Evolutionary conservation across 352 stramenopile species (phyloP).

Genomic region (Pythium monospermum): DNA sequence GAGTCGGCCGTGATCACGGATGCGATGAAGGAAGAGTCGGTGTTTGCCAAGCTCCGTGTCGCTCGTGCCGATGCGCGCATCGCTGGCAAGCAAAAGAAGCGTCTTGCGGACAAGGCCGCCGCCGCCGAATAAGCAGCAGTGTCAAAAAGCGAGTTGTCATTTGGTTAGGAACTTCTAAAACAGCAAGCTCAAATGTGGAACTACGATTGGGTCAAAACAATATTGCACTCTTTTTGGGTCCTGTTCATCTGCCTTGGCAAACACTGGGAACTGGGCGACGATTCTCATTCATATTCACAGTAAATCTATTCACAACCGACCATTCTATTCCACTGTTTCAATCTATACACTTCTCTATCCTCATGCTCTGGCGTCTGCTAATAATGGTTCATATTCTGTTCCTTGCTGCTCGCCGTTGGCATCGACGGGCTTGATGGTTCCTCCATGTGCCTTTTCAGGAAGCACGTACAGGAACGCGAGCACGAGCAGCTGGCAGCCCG

Average conservation of each 20-base stretch:
- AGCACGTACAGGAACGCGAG: slow-evolving; percentile 66
- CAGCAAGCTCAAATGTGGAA: slow-evolving; percentile 30
- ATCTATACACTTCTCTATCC: too few relatives aligned
- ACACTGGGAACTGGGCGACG: too few relatives aligned
- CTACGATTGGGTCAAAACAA: slow-evolving; percentile 20
- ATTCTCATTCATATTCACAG: too few relatives aligned
- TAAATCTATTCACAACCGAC: background rate
- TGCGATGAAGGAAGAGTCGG: slow-evolving; percentile 82
- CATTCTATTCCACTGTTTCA: background rate
- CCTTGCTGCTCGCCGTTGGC: slow-evolving; percentile 24
- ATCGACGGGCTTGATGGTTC: slow-evolving; percentile 15
- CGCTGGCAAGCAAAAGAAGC: slow-evolving; percentile 87
- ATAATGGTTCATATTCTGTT: slow-evolving; percentile 42
- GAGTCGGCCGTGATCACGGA: slow-evolving; percentile 77
- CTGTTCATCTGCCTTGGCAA: too few relatives aligned
- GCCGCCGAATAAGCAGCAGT: slow-evolving; percentile 69
- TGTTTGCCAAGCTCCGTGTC: slow-evolving; percentile 80
- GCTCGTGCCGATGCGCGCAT: slow-evolving; percentile 84
- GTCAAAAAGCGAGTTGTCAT: slow-evolving; percentile 7
- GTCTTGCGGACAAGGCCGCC: slow-evolving; percentile 82
- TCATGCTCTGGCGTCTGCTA: slow-evolving; percentile 20
- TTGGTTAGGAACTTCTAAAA: slow-evolving; percentile 32
- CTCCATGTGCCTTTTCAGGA: slow-evolving; percentile 48
- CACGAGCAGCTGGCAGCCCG: slow-evolving; percentile 55
- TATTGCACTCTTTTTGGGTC: slow-evolving; percentile 2